A percentile compares a stretch with the other conserved stretches of the same genome.
Evolutionary conservation across 1,284 basidiomycete genomes (phyloP).

Genomic region (Marasmius sp.): DNA sequence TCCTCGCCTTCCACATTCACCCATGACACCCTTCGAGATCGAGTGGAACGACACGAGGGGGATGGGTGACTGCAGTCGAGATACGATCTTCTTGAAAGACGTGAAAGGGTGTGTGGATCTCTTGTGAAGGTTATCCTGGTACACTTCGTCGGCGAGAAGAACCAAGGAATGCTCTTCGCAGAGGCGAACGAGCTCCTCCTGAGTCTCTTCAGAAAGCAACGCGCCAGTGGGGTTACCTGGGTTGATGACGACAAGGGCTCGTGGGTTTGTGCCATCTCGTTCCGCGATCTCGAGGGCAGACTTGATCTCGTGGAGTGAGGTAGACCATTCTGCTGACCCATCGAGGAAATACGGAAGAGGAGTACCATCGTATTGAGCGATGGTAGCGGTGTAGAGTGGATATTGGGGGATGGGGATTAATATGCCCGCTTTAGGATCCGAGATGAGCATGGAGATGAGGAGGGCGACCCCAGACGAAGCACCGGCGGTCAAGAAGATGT

Average conservation of each 20-base stretch:
- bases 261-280: constrained; percentile 63
- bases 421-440: constrained; percentile 67
- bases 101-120: constrained; percentile 71
- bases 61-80: constrained; percentile 59
- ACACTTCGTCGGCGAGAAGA: constrained; percentile 93
- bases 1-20: constrained; percentile 91
- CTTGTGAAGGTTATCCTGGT: constrained; percentile 89
- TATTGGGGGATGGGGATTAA: constrained; percentile 99
- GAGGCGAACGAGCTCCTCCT: constrained; percentile 73
- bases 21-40: constrained; percentile 91
- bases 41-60: constrained; percentile 94
- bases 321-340: constrained; percentile 83
- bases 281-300: constrained; percentile 69
- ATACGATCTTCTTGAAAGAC: constrained; percentile 89
- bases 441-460: constrained; percentile 81
- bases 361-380: constrained; percentile 83
- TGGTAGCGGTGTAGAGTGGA: constrained; percentile 93
- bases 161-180: constrained; percentile 87
- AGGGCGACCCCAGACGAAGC: constrained; percentile 92
- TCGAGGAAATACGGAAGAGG: constrained; percentile 90
- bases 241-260: constrained; percentile 92
- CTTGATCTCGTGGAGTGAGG: constrained; percentile 73
- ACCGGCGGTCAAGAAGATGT: constrained; percentile 93
- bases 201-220: constrained; percentile 70
- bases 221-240: constrained; percentile 95